Base-by-base conservation (phyloP, 129 eudicot species). In the Helianthus tuberosus region DNA sequence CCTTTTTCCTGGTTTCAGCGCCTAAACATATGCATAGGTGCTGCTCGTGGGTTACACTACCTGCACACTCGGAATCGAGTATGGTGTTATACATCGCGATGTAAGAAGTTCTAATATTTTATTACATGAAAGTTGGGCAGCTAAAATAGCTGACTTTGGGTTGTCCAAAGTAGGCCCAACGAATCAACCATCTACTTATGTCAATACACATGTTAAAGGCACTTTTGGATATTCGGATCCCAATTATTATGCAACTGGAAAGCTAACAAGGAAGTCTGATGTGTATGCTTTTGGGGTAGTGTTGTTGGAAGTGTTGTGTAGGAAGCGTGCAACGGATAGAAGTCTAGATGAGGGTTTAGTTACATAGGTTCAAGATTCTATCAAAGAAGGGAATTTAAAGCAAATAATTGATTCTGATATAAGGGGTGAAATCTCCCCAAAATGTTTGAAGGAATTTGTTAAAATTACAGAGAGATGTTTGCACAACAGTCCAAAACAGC, bases 201-300 rank as follows among this genome's bases (percentile, higher is more conserved):
- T 78, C 38, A 78, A 47, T 15, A 77, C 81, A 7, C 8, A 20
- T 46, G 35, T 68, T 32, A 69, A 49, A 49, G 81, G 75, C 11
- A 68, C 77, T 39, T 71, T 63, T 47, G 82, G 77, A 50, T 71
- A 71, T 17, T 3, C 71, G 1, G 77, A 71, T 71, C 72, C 77
- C 3, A 63, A 78, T 43, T 78, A 78, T 27, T 71, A 11, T 5
- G 1, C 47, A 7, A 78, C 82, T 2, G 82, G 77, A 14, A 78
- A 44, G 47, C 13, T 78, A 32, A 78, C 77, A 27, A 52, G 81
- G 13, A 77, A 77, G 17, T 68, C 75, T 59, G 81, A 77, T 11
- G 75, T 77, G 55, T 77, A 77, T 35, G 63, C 81, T 59, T 69
- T 77, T 69, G 81, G 81, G 35, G 81, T 77, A 54, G 70, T 77